Evolutionary conservation across 768 basidiomycete species (phyloP).

Genomic region (Pisolithus albus): DNA sequence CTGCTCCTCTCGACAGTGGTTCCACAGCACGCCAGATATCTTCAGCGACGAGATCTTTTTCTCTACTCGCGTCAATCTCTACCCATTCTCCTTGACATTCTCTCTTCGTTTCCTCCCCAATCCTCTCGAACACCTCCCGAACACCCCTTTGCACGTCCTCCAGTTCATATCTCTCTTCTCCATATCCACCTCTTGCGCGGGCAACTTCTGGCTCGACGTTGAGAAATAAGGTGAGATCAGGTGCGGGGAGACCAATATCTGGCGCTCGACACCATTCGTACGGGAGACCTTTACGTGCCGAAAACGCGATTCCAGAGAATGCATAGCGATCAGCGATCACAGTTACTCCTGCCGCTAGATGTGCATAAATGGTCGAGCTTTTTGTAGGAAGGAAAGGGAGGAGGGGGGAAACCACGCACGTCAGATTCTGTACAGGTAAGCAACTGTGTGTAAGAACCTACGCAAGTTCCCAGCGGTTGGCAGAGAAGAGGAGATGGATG

Average conservation of each 20-base stretch:
- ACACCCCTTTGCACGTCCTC: constrained; percentile 68
- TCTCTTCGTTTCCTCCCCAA: constrained; percentile 45
- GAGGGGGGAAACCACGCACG: too few relatives aligned
- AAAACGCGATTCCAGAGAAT: constrained; percentile 94
- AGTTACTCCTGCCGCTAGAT: constrained; percentile 56
- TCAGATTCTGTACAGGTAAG: not conserved
- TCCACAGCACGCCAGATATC: constrained; percentile 51
- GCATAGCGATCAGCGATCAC: constrained; percentile 92
- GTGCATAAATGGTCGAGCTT: constrained; percentile 54
- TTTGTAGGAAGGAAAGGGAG: too few relatives aligned
- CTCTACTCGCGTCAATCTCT: constrained; percentile 50
- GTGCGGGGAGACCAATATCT: constrained; percentile 81
- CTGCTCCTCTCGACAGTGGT: constrained; percentile 33
- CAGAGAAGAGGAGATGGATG: constrained; percentile 91
- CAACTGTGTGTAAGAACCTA: constrained; percentile 30
- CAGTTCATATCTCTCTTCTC: constrained; percentile 82
- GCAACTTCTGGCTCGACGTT: constrained; percentile 71
- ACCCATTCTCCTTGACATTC: constrained; percentile 39
- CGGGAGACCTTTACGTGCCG: constrained; percentile 58
- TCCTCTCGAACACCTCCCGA: constrained; percentile 47
- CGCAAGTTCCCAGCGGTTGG: constrained; percentile 96
- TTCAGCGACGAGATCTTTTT: constrained; percentile 41
- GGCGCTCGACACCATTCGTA: constrained; percentile 83
- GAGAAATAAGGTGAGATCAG: constrained; percentile 85
- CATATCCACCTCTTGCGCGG: constrained; percentile 67